Base-by-base conservation (phyloP, 2,329 filamentous ascomycete species). In the Aspergillus ustus region DNA sequence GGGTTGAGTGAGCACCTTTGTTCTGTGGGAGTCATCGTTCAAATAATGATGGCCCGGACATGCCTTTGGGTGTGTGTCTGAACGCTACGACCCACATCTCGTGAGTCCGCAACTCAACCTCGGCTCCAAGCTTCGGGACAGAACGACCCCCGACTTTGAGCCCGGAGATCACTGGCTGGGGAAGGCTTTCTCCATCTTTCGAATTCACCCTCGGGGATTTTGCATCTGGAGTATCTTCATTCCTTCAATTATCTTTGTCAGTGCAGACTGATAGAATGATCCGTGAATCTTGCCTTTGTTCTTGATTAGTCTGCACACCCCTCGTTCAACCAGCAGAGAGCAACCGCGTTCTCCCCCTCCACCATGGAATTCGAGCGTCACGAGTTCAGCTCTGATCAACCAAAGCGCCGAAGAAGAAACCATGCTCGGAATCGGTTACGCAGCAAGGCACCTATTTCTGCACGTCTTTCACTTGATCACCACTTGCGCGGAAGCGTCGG, bases 401-500 rank as follows among this genome's bases (percentile, higher is more conserved):
- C 82, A 61, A 84, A 83, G 74, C 80, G 83, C 67, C 81, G 84
- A 66, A 76, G 81, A 61, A 81, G 82, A 71, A 82, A 84, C 65
- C 68, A 67, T 17, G 65, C 72, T 15, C 75, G 80, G 66, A 77
- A 81, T 59, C 76, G 80, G 58, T 81, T 72, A 61, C 73, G 70
- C 53, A 74, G 95, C 75, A 93, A 91, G 75, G 85, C 90, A 7
- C 85, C 93, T 48, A 84, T 96, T 61, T 85, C 91, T 61, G 93
- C 92, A 60, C 88, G 91, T 61, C 83, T 98, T 54, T 85, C 96
- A 43, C 86, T 97, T 60, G 93, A 97, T 77, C 91, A 93, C 73
- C 89, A 91, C 75, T 84, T 96, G 70, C 91, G 90, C 78, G 92
- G 91, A 57, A 92, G 97, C 73, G 85, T 93, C 64, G 95, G 93